Percentiles rank a stretch among this genome's conserved stretches.
Evolutionary conservation across 179 eudicot species (phyloP).

Genomic region (Pouteria campechiana): DNA sequence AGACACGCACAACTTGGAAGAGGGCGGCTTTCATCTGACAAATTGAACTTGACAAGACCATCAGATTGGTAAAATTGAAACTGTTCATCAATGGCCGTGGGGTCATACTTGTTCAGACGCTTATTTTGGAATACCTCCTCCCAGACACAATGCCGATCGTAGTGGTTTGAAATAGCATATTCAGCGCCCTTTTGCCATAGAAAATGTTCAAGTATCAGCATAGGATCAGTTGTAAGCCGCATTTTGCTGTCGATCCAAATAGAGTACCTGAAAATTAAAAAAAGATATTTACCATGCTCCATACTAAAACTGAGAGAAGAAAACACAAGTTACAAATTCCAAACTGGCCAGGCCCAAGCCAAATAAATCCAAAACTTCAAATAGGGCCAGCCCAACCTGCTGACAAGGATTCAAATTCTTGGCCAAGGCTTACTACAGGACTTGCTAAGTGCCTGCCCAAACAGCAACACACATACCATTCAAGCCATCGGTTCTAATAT

Average conservation of each 20-base stretch:
- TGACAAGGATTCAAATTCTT: no score
- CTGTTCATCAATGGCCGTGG: slow-evolving; percentile 93
- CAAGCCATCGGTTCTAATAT: no score
- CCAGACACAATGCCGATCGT: slow-evolving; percentile 96
- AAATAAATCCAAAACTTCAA: no score
- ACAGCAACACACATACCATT: no score
- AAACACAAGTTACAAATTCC: no score
- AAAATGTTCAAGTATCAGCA: slow-evolving; percentile 75
- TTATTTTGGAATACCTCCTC: slow-evolving; percentile 98
- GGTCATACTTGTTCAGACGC: slow-evolving; percentile 91
- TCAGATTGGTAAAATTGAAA: slow-evolving; percentile 77
- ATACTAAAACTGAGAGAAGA: no score
- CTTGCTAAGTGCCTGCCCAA: no score
- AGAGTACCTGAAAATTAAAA: slow-evolving; percentile 56
- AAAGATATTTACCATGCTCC: no score
- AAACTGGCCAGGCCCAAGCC: no score
- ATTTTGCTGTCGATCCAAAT: slow-evolving; percentile 98
- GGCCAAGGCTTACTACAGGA: no score
- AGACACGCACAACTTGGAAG: slow-evolving; percentile 85
- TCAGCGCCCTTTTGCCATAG: slow-evolving; percentile 79
- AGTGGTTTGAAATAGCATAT: slow-evolving; percentile 91
- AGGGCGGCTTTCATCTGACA: slow-evolving; percentile 53
- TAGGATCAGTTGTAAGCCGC: slow-evolving; percentile 77
- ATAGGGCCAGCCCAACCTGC: no score
- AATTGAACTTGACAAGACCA: slow-evolving; percentile 78